Evolutionary conservation across 768 basidiomycete genomes (phyloP).

Genomic region (Multifurca ochricompacta): DNA sequence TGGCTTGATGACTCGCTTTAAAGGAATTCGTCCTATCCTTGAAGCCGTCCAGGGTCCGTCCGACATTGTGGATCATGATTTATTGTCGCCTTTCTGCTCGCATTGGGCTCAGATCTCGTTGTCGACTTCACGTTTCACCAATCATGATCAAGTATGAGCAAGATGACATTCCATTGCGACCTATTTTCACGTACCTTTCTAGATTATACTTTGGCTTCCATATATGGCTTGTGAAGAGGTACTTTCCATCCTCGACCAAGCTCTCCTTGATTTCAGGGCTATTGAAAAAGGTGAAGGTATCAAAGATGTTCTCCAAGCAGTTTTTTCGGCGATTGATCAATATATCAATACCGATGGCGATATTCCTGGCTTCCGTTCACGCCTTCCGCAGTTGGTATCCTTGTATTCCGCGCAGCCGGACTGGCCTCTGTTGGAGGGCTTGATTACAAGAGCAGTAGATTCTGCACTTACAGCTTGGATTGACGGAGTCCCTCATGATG

Average conservation of each 20-base stretch:
- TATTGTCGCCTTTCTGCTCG: not conserved
- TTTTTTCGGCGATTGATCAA: conserved; percentile 9
- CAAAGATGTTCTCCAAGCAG: conserved; percentile 1
- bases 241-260: conserved; percentile 37
- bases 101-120: conserved; percentile 17
- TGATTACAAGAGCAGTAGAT: conserved; percentile 10
- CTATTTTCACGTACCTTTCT: not conserved
- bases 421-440: conserved; percentile 1
- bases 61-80: conserved; percentile 9
- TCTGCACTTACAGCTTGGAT: conserved; percentile 5
- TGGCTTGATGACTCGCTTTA: not conserved
- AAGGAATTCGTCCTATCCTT: conserved; percentile 9
- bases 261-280: not conserved
- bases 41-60: not conserved
- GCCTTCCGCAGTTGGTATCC: conserved; percentile 9
- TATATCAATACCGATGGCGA: not conserved
- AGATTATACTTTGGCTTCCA: conserved; percentile 43
- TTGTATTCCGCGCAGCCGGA: conserved; percentile 8
- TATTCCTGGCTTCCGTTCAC: conserved; percentile 2
- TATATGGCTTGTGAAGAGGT: conserved; percentile 41
- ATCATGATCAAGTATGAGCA: conserved; percentile 6
- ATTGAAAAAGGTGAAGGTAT: not conserved
- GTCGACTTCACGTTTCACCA: not conserved
- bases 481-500: conserved; percentile 1
- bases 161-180: too few species aligned